phyloP scores from a whole-genome alignment of 1,139 yeast genomes.

The Kazachstania sp. region DNA sequence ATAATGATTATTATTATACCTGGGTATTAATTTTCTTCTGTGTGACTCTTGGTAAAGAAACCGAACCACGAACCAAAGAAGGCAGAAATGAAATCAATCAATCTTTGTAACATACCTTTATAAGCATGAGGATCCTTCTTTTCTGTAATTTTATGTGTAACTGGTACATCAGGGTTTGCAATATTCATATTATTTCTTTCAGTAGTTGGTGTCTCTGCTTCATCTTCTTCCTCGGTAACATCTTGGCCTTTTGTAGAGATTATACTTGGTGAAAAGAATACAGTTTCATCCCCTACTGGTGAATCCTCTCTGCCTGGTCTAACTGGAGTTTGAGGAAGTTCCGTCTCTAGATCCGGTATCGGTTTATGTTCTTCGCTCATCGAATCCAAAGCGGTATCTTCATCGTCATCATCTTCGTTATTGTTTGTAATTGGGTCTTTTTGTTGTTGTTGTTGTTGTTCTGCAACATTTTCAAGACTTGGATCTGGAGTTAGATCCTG shows the following conservation, averaged over 20 bases:
- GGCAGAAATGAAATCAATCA: constrained; percentile 5
- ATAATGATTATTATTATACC: too few species aligned
- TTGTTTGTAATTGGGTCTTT: neutral
- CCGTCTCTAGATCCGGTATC: neutral
- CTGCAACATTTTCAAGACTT: neutral
- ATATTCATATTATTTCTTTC: neutral
- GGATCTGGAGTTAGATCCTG: constrained; percentile 1
- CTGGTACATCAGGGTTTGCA: neutral
- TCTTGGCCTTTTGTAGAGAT: neutral
- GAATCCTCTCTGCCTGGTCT: neutral
- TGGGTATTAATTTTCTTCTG: neutral
- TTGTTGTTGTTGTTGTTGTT: neutral
- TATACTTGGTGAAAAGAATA: neutral
- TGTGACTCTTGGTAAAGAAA: constrained; percentile 2
- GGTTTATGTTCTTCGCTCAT: neutral
- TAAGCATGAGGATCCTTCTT: constrained; percentile 10
- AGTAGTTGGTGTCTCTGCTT: constrained; percentile 1
- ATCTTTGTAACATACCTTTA: constrained; percentile 13
- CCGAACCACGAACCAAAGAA: constrained; percentile 8
- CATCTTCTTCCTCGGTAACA: constrained; percentile 1
- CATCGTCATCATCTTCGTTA: neutral
- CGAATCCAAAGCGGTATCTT: neutral
- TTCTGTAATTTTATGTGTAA: neutral
- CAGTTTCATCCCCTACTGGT: neutral
- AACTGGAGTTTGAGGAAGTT: neutral